These are phyloP conservation scores for Syncephalastrum sp. DNA, from an alignment of 371 early-diverging fungal species.

Conservation along the genomic window DNA sequence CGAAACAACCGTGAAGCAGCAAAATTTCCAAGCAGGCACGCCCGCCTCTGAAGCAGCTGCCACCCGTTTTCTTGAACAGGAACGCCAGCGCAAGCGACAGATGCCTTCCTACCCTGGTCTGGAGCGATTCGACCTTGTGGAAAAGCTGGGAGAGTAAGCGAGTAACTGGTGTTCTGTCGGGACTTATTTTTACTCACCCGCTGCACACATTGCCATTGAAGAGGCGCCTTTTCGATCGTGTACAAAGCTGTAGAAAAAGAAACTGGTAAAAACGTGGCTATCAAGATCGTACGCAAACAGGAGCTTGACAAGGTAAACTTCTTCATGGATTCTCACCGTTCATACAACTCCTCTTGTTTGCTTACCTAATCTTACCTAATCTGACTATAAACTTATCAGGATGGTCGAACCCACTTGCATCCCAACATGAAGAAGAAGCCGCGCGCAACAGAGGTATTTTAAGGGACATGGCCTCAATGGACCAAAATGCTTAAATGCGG, in stretches of 20 bases:
- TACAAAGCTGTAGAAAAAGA: conserved; percentile 66
- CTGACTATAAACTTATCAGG: conserved; percentile 14
- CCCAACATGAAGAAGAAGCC: conserved; percentile 44
- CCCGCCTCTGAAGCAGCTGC: too few relatives aligned
- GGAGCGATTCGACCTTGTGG: conserved; percentile 57
- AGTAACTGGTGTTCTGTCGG: not conserved
- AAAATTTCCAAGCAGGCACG: too few relatives aligned
- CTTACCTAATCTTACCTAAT: too few relatives aligned
- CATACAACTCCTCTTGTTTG: not conserved
- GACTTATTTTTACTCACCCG: conserved; percentile 3
- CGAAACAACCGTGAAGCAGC: too few relatives aligned
- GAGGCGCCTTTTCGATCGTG: conserved; percentile 85
- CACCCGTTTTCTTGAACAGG: conserved; percentile 27
- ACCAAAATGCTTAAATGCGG: not conserved
- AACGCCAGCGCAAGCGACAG: conserved; percentile 31
- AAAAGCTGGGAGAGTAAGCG: conserved; percentile 73
- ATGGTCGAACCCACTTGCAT: conserved; percentile 34
- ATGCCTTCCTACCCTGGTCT: conserved; percentile 56
- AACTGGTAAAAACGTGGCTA: conserved; percentile 68
- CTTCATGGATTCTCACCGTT: not conserved
- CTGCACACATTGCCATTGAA: conserved; percentile 13
- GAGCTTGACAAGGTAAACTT: conserved; percentile 54
- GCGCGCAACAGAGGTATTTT: conserved; percentile 37
- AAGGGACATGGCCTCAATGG: not conserved
- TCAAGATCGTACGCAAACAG: conserved; percentile 75